Conservation (phyloP, 495 filamentous ascomycete genomes). For the Aspergillus campestris region DNA sequence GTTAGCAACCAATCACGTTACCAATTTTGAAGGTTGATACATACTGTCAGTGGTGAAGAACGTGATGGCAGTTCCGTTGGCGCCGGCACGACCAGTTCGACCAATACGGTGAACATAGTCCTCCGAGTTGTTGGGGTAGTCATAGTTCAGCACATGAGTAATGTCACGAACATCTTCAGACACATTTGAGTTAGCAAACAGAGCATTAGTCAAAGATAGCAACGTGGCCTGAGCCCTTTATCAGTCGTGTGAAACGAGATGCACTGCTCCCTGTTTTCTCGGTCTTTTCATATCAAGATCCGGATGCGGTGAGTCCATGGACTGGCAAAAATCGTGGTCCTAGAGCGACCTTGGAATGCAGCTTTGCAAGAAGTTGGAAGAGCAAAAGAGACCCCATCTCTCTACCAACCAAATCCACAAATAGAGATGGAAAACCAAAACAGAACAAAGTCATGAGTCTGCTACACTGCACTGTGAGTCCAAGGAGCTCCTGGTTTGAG, state of each 20-base stretch:
- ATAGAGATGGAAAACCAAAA: slow-evolving; percentile 64
- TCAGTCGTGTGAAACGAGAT: slow-evolving; percentile 57
- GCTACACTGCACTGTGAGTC: slow-evolving; percentile 70
- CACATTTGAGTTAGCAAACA: slow-evolving; percentile 66
- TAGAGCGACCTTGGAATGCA: slow-evolving; percentile 59
- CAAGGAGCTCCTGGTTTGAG: slow-evolving; percentile 71
- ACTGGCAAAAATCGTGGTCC: slow-evolving; percentile 63
- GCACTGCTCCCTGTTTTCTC: slow-evolving; percentile 60
- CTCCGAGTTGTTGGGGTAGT: slow-evolving; percentile 99
- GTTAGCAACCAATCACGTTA: slow-evolving; percentile 22
- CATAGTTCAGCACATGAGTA: slow-evolving; percentile 99
- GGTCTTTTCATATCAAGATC: slow-evolving; percentile 54
- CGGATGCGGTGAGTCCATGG: slow-evolving; percentile 39
- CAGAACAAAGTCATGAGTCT: slow-evolving; percentile 43
- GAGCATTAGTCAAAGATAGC: slow-evolving; percentile 36
- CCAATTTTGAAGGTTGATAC: slow-evolving; percentile 26
- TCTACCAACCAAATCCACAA: slow-evolving; percentile 66
- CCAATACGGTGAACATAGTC: slow-evolving; percentile 98
- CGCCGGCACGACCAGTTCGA: slow-evolving; percentile 86
- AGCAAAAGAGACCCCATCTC: slow-evolving; percentile 59
- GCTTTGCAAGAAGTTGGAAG: slow-evolving; percentile 57
- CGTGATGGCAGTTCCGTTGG: slow-evolving; percentile 82
- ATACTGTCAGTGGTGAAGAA: slow-evolving; percentile 97
- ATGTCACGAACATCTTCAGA: slow-evolving; percentile 98
- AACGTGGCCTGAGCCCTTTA: slow-evolving; percentile 47